Conservation (phyloP, 2,329 filamentous ascomycete species). For the Teratosphaeria nubilosa region DNA sequence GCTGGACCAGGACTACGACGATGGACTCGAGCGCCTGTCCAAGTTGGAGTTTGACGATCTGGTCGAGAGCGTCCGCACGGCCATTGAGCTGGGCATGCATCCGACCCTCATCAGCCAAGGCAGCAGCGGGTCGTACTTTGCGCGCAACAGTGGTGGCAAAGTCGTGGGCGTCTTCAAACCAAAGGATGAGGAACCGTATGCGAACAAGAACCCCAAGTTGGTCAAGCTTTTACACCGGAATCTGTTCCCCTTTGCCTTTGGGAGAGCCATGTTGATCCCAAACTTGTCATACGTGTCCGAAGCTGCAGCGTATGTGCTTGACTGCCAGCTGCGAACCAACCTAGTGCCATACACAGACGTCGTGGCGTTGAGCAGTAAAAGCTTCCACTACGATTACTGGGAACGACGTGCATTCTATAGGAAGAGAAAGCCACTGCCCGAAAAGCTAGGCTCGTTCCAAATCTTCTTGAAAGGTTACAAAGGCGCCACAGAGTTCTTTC, state of each 20-base stretch:
- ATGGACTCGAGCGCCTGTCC: constrained; percentile 51
- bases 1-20: constrained; percentile 47
- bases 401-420: constrained; percentile 79
- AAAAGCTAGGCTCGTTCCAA: constrained; percentile 92
- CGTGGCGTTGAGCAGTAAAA: constrained; percentile 86
- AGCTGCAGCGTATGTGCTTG: constrained; percentile 90
- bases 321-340: constrained; percentile 78
- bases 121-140: constrained; percentile 97
- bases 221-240: constrained; percentile 99
- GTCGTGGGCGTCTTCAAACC: constrained; percentile 98
- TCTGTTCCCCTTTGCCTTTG: constrained; percentile 94
- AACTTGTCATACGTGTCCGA: constrained; percentile 97
- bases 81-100: constrained; percentile 84
- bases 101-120: constrained; percentile 95
- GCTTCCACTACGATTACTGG: constrained; percentile 98
- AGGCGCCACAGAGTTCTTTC: constrained; percentile 88
- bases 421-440: constrained; percentile 74
- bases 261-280: constrained; percentile 86
- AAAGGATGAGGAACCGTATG: constrained; percentile 97
- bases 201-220: constrained; percentile 95
- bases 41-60: constrained; percentile 76
- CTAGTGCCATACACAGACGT: constrained; percentile 96
- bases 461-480: constrained; percentile 96
- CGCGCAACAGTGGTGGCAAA: constrained; percentile 80
- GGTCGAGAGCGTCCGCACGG: constrained; percentile 78